These are phyloP conservation scores for Epicoccum nigrum DNA, from an alignment of 2,329 filamentous ascomycete genomes.

Conservation along the genomic window DNA sequence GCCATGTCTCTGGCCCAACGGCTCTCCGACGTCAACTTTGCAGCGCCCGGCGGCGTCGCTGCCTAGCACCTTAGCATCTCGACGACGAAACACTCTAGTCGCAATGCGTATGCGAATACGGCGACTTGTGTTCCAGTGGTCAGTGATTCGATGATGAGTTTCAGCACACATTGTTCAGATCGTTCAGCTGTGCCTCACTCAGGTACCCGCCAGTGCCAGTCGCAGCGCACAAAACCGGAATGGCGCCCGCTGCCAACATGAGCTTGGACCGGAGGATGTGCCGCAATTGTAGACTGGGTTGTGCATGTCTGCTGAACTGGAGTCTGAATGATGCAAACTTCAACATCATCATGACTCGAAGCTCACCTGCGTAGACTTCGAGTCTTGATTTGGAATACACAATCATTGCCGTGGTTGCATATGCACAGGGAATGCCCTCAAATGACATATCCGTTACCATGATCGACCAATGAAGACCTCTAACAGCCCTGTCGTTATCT, in stretches of 20 bases:
- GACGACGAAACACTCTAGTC: conserved; percentile 4
- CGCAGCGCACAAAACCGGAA: conserved; percentile 20
- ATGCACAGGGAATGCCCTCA: conserved; percentile 1
- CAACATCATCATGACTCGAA: conserved; percentile 2
- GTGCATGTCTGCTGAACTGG: conserved; percentile 13
- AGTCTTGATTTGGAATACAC: not conserved
- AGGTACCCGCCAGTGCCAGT: conserved; percentile 28
- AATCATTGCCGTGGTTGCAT: not conserved
- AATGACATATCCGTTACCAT: not conserved
- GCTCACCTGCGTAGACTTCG: conserved; percentile 1
- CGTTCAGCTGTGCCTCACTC: conserved; percentile 26
- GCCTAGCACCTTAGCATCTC: conserved; percentile 18
- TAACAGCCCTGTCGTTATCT: not conserved
- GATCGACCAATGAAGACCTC: conserved; percentile 1
- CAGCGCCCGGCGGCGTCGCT: conserved; percentile 11
- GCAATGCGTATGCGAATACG: conserved; percentile 18
- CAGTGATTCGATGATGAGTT: conserved; percentile 1
- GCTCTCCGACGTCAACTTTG: conserved; percentile 8
- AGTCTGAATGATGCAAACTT: conserved; percentile 5
- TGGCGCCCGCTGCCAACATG: conserved; percentile 34
- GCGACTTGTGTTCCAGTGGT: conserved; percentile 20
- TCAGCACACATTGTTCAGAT: conserved; percentile 20
- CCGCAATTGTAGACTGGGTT: conserved; percentile 24
- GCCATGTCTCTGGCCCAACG: conserved; percentile 17
- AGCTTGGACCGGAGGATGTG: conserved; percentile 20